Evolutionary conservation across 2,329 filamentous ascomycete genomes (phyloP).

Genomic region (Emergomyces africanus): DNA sequence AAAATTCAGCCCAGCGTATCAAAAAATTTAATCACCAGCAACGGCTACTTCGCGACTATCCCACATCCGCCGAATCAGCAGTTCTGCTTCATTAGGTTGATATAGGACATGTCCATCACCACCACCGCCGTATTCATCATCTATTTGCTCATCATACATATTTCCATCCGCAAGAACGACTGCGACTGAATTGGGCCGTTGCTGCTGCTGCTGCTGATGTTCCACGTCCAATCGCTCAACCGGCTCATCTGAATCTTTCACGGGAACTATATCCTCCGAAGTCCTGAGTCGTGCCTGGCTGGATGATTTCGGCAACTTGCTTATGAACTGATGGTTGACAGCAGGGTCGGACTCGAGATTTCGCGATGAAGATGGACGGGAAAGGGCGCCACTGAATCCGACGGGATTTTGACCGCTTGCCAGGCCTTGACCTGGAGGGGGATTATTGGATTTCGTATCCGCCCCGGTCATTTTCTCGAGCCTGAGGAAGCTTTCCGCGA

Average conservation of each 20-base stretch:
- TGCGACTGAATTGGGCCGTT: slow-evolving; percentile 24
- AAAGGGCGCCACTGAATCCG: background rate
- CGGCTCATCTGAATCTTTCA: slow-evolving; percentile 7
- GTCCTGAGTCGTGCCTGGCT: slow-evolving; percentile 22
- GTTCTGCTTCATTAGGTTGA: slow-evolving; percentile 21
- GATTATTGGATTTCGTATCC: background rate
- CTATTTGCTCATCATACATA: slow-evolving; percentile 3
- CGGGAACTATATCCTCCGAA: slow-evolving; percentile 20
- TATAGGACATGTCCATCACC: slow-evolving; percentile 6
- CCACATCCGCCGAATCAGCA: slow-evolving; percentile 33
- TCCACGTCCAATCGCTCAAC: slow-evolving; percentile 13
- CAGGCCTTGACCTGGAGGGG: background rate
- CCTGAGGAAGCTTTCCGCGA: slow-evolving; percentile 30
- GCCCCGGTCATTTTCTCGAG: background rate
- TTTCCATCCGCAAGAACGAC: slow-evolving; percentile 8
- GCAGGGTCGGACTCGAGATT: slow-evolving; percentile 13
- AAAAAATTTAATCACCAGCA: slow-evolving; percentile 14
- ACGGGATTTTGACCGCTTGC: background rate
- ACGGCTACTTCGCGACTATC: slow-evolving; percentile 30
- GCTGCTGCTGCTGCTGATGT: slow-evolving; percentile 19
- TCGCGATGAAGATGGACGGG: slow-evolving; percentile 15
- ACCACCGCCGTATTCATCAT: slow-evolving; percentile 1
- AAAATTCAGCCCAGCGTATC: background rate
- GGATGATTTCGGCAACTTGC: slow-evolving; percentile 15
- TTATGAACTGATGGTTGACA: slow-evolving; percentile 11